Percentiles rank a stretch among this genome's conserved stretches.
Evolutionary conservation across 768 basidiomycete species (phyloP).

Genomic region (Tulasnella sp.): DNA sequence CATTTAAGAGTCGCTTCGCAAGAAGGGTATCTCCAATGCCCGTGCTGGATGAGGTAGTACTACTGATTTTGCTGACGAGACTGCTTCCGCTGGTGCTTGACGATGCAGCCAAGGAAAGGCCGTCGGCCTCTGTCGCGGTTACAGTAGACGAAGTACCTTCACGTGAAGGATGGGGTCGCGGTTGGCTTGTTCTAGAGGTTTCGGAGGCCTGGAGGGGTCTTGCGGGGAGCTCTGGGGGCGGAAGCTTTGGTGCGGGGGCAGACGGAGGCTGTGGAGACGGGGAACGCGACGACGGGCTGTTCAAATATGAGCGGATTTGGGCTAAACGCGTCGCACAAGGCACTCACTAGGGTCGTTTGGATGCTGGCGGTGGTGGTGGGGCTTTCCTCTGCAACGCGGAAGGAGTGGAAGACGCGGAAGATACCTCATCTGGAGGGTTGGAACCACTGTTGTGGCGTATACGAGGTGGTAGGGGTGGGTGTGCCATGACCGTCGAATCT

Average conservation of each 20-base stretch:
- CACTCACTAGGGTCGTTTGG: not conserved
- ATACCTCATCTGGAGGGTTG: too few species aligned
- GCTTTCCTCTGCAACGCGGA: not conserved
- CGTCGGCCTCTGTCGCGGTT: not conserved
- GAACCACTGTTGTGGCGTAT: too few species aligned
- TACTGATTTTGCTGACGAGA: not conserved
- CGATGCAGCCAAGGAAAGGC: not conserved
- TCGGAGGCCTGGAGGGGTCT: not conserved
- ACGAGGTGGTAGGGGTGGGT: too few species aligned
- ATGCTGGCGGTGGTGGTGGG: not conserved
- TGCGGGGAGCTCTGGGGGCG: not conserved
- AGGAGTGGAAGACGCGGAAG: not conserved
- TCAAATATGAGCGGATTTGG: not conserved
- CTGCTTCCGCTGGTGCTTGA: not conserved
- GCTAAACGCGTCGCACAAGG: not conserved
- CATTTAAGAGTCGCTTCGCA: not conserved
- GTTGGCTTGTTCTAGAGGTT: not conserved
- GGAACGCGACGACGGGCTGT: not conserved
- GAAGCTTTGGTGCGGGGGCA: not conserved
- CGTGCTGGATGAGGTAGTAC: not conserved
- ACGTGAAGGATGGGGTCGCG: not conserved
- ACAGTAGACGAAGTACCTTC: not conserved
- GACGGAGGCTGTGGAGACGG: slow-evolving; percentile 7
- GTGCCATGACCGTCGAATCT: too few species aligned
- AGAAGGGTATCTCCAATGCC: not conserved